Percentiles rank a stretch among this genome's conserved stretches.
Evolutionary conservation across 257 asterid species (phyloP).

Genomic region (Lithospermum erythrorhizon): DNA sequence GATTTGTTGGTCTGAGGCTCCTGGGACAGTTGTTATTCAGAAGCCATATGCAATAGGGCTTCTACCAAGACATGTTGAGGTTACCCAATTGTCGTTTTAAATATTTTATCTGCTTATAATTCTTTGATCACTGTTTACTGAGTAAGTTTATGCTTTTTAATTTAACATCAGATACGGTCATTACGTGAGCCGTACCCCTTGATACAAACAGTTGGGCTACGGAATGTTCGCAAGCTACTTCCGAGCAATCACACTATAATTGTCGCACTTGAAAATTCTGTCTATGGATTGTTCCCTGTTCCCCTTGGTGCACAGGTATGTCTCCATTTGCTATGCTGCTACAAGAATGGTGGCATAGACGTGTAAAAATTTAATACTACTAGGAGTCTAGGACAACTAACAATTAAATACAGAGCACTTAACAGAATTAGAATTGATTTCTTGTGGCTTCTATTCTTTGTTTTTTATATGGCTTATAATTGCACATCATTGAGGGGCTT

Average conservation of each 20-base stretch:
- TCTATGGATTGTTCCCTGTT: slow-evolving; percentile 89
- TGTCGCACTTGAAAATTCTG: slow-evolving; percentile 71
- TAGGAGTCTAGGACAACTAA: not conserved
- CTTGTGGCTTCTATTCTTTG: not conserved
- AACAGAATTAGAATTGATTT: too few species aligned
- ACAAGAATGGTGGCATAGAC: not conserved
- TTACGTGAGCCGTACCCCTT: slow-evolving; percentile 87
- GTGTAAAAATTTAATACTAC: not conserved
- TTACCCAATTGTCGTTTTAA: slow-evolving; percentile 20
- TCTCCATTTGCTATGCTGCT: slow-evolving; percentile 4
- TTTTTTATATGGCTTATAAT: too few species aligned
- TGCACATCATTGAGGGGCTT: too few species aligned
- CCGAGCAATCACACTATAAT: slow-evolving; percentile 53
- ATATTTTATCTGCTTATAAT: not conserved
- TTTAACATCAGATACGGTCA: slow-evolving; percentile 65
- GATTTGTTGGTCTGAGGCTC: slow-evolving; percentile 99
- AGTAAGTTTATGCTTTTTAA: slow-evolving; percentile 15
- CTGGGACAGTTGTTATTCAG: slow-evolving; percentile 57
- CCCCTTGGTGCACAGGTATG: slow-evolving; percentile 98
- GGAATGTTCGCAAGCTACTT: slow-evolving; percentile 70
- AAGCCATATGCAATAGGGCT: slow-evolving; percentile 90
- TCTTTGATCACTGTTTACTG: not conserved
- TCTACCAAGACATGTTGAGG: slow-evolving; percentile 89
- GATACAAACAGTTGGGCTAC: slow-evolving; percentile 88
- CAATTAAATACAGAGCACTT: not conserved